Conservation (phyloP, 2,329 filamentous ascomycete species). For the Thelonectria blattea region DNA sequence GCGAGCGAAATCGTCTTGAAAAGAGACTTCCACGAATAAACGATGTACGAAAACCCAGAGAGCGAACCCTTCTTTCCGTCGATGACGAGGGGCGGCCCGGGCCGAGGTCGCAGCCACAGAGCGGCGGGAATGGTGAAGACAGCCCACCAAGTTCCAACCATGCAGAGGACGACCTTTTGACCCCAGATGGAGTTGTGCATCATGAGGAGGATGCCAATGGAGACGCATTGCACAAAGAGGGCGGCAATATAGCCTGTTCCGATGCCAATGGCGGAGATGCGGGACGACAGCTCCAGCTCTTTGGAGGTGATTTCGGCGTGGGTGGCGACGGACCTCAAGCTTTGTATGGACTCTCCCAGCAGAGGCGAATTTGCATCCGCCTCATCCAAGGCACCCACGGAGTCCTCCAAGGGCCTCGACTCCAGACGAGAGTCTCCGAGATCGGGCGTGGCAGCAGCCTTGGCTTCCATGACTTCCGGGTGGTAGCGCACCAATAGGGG, state of each 20-base stretch:
- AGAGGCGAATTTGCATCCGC: constrained; percentile 56
- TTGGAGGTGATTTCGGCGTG: constrained; percentile 61
- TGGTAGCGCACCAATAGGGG: constrained; percentile 90
- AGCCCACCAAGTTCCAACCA: constrained; percentile 93
- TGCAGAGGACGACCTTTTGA: constrained; percentile 83
- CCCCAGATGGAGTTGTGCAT: constrained; percentile 83
- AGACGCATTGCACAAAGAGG: constrained; percentile 80
- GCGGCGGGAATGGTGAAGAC: constrained; percentile 88
- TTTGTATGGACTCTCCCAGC: constrained; percentile 45
- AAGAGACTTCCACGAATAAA: constrained; percentile 85
- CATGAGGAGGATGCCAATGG: constrained; percentile 76
- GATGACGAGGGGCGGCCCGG: constrained; percentile 77
- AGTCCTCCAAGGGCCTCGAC: constrained; percentile 44
- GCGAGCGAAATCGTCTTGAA: constrained; percentile 81
- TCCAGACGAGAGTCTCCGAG: constrained; percentile 42
- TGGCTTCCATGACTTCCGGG: constrained; percentile 54
- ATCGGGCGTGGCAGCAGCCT: constrained; percentile 38
- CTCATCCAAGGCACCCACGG: constrained; percentile 40
- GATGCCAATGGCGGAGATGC: constrained; percentile 90
- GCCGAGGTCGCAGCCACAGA: constrained; percentile 84
- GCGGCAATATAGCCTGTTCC: constrained; percentile 92
- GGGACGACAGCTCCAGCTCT: constrained; percentile 83
- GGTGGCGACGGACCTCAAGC: constrained; percentile 48
- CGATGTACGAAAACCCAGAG: constrained; percentile 72
- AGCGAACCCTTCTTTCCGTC: constrained; percentile 45